Evolutionary conservation across 164 flowering plant species (phyloP).

Genomic region (Sextonia rubra): DNA sequence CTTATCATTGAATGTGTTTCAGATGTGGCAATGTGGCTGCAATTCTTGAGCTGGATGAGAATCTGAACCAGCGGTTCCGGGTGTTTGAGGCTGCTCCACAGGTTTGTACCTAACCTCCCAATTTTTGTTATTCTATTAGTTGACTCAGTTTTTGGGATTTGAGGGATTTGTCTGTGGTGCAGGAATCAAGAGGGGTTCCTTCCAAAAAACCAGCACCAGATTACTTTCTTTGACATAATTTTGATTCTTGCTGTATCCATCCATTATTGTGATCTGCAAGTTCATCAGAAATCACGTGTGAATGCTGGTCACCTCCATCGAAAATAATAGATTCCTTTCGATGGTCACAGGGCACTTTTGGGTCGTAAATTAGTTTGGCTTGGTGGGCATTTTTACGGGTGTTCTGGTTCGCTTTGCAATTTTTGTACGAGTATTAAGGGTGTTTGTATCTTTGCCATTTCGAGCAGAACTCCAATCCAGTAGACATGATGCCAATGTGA

Average conservation of each 20-base stretch:
- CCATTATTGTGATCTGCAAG: not conserved
- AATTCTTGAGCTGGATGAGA: slow-evolving; percentile 94
- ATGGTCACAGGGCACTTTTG: slow-evolving; percentile 8
- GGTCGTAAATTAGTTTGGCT: slow-evolving; percentile 17
- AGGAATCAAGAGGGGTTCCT: slow-evolving; percentile 96
- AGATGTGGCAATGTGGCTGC: slow-evolving; percentile 99
- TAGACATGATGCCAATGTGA: too few relatives aligned
- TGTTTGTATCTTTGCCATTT: slow-evolving; percentile 11
- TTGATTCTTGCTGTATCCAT: not conserved
- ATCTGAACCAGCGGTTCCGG: slow-evolving; percentile 78
- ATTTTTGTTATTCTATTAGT: not conserved
- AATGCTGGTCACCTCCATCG: not conserved
- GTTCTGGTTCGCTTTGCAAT: slow-evolving; percentile 4
- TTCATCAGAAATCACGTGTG: not conserved
- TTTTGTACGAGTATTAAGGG: slow-evolving; percentile 18
- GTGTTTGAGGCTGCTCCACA: slow-evolving; percentile 99
- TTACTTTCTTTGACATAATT: slow-evolving; percentile 61
- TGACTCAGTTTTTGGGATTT: not conserved
- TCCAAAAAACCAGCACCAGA: slow-evolving; percentile 91
- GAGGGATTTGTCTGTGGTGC: slow-evolving; percentile 25
- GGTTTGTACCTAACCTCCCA: slow-evolving; percentile 35
- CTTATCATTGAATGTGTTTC: slow-evolving; percentile 23
- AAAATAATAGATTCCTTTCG: not conserved
- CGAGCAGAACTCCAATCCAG: slow-evolving; percentile 1
- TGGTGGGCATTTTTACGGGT: slow-evolving; percentile 6